Evolutionary conservation across 768 basidiomycete genomes (phyloP), one percentile per base, ranked within the genome.

Genomic region (Leccinum obscurum): DNA sequence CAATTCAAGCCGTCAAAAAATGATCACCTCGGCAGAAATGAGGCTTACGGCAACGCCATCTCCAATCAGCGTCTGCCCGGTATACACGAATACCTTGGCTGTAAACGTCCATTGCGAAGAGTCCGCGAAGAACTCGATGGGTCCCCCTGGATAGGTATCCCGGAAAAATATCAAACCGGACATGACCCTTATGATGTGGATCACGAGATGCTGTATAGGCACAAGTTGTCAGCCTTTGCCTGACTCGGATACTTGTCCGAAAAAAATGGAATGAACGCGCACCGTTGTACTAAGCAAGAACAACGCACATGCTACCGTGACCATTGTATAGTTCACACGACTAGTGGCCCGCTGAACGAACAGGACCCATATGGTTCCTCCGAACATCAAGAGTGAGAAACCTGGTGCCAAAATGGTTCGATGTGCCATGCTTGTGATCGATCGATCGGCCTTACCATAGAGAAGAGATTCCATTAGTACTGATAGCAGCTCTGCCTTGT

Each of bases 331-430:
- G 30, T 52, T 52, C 15, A 52, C 51, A 8, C 32, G 24, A 3
- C 11, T 30, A 32, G 28, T 52, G 17, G 51, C 15, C 51, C 51
- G 51, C 10, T 32, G 51, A 26, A 32, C 9, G 10, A 32, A 32
- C 28, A 52, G n/a, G 11, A 20, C 9, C 28, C 30, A 52, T 8
- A 53, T 37, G 14, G 52, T 53, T 35, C 52, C 52, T 14, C 32
- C 52, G 20, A 53, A 53, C 52, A 53, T 53, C 52, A 53, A 35
- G 22, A 53, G 52, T 20, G 52, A 53, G 34, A 53, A 53, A 22
- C 52, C 52, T 53, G 4, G 10, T 32, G 10, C 32, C 52, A 35
- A 20, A 37, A 32, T 32, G 32, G 20, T 35, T 53, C 20, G 37
- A 2, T n/a, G 8, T 2, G 11, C 3, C 14, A 17, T 35, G 20